A percentile compares a stretch with the other conserved stretches of the same genome.
phyloP scores from a whole-genome alignment of 345 rosid genomes.

The Salix exigua region DNA sequence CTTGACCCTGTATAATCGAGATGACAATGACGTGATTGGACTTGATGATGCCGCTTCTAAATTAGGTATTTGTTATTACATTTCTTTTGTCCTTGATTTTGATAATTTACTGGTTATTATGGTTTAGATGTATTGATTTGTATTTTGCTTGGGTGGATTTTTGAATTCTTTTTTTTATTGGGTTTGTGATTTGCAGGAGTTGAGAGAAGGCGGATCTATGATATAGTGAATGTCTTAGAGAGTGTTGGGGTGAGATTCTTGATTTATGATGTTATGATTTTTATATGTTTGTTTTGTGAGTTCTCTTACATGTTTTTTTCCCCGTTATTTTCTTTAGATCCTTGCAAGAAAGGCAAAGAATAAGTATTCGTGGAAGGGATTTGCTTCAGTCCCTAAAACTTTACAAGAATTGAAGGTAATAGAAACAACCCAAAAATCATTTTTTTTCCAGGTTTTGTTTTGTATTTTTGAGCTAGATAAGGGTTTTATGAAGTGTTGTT shows the following conservation, averaged over 20 bases:
- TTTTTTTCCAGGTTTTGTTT: neutral
- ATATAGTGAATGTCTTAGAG: constrained; percentile 32
- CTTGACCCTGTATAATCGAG: constrained; percentile 63
- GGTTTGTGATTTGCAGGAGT: constrained; percentile 19
- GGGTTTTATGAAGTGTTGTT: neutral
- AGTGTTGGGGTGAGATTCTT: constrained; percentile 29
- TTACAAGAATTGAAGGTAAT: constrained; percentile 56
- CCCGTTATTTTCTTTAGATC: constrained; percentile 2
- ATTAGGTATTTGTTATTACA: constrained; percentile 46
- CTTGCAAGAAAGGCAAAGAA: constrained; percentile 43
- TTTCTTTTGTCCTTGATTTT: neutral
- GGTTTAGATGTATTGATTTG: neutral
- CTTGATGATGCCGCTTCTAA: constrained; percentile 75
- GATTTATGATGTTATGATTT: neutral
- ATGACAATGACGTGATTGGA: constrained; percentile 60
- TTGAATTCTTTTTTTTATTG: neutral
- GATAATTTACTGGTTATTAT: neutral
- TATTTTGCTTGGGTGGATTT: neutral
- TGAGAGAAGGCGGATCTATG: constrained; percentile 36
- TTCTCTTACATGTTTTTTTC: neutral
- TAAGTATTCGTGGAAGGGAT: constrained; percentile 81
- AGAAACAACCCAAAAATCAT: neutral
- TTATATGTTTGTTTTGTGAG: neutral
- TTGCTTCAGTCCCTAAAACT: constrained; percentile 61
- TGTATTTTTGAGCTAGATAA: neutral